Evolutionary conservation across 164 flowering plant genomes (phyloP).

Genomic region (Protea cynaroides): DNA sequence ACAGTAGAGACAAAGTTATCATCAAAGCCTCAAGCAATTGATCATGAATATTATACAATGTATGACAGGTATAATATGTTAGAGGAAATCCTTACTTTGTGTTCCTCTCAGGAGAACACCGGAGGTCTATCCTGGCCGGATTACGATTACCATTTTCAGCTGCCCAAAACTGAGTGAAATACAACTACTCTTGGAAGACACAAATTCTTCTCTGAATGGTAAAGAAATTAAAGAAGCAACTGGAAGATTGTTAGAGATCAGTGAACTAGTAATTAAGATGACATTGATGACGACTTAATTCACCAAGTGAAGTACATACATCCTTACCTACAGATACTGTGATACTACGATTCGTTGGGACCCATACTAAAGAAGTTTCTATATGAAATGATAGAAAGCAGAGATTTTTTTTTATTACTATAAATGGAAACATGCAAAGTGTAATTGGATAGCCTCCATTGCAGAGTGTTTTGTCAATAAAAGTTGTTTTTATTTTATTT

Average conservation of each 20-base stretch:
- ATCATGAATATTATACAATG: conserved; percentile 19
- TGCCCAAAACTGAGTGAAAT: conserved; percentile 3
- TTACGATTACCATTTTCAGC: conserved; percentile 3
- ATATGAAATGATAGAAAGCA: not conserved
- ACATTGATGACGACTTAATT: not conserved
- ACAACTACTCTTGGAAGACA: no score
- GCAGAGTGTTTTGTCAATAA: no score
- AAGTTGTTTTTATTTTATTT: no score
- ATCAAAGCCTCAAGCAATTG: conserved; percentile 17
- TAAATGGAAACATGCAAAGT: no score
- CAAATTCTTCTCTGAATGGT: not conserved
- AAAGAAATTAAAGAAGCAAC: not conserved
- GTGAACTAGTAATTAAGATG: not conserved
- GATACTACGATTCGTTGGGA: conserved; percentile 11
- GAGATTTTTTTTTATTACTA: no score
- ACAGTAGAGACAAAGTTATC: conserved; percentile 20
- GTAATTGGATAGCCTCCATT: no score
- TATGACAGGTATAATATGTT: conserved; percentile 20
- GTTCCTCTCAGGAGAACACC: conserved; percentile 33
- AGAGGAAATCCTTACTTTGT: conserved; percentile 39
- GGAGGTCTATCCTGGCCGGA: conserved; percentile 12
- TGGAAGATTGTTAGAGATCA: not conserved
- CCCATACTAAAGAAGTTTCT: not conserved
- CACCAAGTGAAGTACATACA: not conserved
- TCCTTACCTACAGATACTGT: conserved; percentile 5